Percentiles rank a stretch among this genome's conserved stretches.
Evolutionary conservation across 805 yeast species (phyloP).

Genomic region (Candida golubevii): DNA sequence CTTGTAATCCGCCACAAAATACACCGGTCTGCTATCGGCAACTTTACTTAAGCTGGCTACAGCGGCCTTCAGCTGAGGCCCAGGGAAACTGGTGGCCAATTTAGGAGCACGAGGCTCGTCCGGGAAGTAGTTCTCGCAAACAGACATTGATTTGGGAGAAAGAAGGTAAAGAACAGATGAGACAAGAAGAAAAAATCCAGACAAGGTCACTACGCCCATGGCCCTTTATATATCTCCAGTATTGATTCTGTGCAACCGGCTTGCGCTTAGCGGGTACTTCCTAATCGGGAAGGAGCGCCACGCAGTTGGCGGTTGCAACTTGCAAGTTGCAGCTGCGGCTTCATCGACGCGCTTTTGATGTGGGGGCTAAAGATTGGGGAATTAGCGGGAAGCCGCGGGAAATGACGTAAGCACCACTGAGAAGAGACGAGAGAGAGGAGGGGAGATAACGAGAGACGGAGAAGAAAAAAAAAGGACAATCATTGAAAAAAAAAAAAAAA

Average conservation of each 20-base stretch:
- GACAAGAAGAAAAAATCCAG: neutral
- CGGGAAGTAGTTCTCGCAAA: slow-evolving; percentile 63
- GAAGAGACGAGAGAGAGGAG: no score
- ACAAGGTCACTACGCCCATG: slow-evolving; percentile 5
- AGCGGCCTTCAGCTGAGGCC: slow-evolving; percentile 59
- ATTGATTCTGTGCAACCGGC: no score
- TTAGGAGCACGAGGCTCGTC: slow-evolving; percentile 72
- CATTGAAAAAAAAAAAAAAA: no score
- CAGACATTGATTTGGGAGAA: slow-evolving; percentile 27
- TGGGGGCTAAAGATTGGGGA: no score
- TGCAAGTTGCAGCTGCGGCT: neutral
- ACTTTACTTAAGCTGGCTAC: slow-evolving; percentile 54
- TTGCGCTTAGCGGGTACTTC: slow-evolving; percentile 1
- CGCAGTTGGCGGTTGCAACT: neutral
- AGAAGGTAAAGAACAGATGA: neutral
- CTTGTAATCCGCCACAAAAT: slow-evolving; percentile 71
- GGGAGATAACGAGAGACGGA: no score
- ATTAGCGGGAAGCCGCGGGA: no score
- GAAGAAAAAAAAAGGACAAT: no score
- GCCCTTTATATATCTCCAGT: neutral
- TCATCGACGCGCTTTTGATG: no score
- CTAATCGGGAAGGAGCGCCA: neutral
- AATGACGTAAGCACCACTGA: no score
- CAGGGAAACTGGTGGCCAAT: slow-evolving; percentile 67
- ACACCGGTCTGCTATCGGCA: slow-evolving; percentile 68